Conservation (phyloP, 106 monocot genomes). For the Amphibolis antarctica region DNA sequence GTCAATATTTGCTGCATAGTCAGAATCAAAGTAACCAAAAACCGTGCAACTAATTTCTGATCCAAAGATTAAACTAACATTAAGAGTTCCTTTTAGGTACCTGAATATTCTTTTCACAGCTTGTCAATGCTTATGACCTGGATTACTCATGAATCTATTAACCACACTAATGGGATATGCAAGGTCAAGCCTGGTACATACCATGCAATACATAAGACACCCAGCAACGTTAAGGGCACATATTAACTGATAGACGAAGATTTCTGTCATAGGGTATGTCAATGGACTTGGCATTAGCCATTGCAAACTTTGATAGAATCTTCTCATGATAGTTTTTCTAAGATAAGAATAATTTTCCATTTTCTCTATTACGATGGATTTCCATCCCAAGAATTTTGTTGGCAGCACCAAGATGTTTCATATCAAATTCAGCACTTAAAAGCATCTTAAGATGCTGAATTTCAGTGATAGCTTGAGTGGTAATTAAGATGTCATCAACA, state of each 20-base stretch:
- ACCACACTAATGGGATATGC: not conserved
- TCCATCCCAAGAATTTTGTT: not conserved
- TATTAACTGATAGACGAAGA: not conserved
- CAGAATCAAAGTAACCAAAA: not conserved
- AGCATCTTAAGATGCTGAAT: not conserved
- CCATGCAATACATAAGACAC: not conserved
- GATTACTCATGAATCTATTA: not conserved
- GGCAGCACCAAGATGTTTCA: not conserved
- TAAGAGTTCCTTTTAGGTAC: not conserved
- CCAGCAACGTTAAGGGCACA: not conserved
- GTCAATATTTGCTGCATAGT: not conserved
- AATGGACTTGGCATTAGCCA: not conserved
- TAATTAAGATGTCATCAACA: conserved; percentile 5
- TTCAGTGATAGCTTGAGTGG: too few species aligned
- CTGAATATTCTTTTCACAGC: not conserved
- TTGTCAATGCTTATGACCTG: not conserved
- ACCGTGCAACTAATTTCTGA: not conserved
- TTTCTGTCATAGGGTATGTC: not conserved
- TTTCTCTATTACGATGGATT: not conserved
- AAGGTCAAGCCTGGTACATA: not conserved
- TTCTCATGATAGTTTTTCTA: conserved; percentile 6
- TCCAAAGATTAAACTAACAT: not conserved
- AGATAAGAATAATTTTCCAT: conserved; percentile 3
- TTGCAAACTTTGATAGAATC: conserved; percentile 5
- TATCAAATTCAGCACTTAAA: not conserved